These are phyloP conservation scores for Pyronema omphalodes DNA, from an alignment of 495 filamentous ascomycete species.

Conservation along the genomic window DNA sequence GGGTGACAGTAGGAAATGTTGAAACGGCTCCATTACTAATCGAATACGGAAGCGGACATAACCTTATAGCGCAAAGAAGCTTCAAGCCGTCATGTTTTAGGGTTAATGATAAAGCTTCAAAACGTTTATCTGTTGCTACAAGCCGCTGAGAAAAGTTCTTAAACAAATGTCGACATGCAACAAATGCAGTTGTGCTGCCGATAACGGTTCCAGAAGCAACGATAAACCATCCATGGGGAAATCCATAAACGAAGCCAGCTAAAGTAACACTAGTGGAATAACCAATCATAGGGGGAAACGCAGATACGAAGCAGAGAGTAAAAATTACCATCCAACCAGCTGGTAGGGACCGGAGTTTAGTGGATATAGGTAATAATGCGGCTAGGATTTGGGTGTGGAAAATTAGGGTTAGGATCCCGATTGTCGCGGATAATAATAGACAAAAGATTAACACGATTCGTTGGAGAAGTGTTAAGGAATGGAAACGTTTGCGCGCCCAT, in stretches of 20 bases:
- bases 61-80: conserved; percentile 75
- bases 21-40: conserved; percentile 85
- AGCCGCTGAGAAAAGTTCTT: conserved; percentile 57
- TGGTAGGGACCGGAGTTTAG: neutral
- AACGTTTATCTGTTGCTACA: conserved; percentile 64
- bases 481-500: conserved; percentile 16
- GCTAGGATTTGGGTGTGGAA: conserved; percentile 22
- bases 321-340: conserved; percentile 64
- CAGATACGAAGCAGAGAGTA: conserved; percentile 53
- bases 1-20: conserved; percentile 74
- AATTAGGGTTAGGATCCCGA: conserved; percentile 16
- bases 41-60: conserved; percentile 89
- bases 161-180: conserved; percentile 59
- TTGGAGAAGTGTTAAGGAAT: conserved; percentile 15
- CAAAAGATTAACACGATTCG: conserved; percentile 16
- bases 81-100: conserved; percentile 70
- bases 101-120: conserved; percentile 48
- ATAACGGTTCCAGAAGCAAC: conserved; percentile 58
- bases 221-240: conserved; percentile 81
- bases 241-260: conserved; percentile 82
- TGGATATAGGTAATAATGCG: conserved; percentile 11
- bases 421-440: conserved; percentile 5
- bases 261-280: conserved; percentile 77
- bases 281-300: conserved; percentile 81
- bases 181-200: conserved; percentile 59